Evolutionary conservation across 441 rosid species (phyloP), one percentile per base, ranked within the genome.

Genomic region (Euphorbia neoarborescens): DNA sequence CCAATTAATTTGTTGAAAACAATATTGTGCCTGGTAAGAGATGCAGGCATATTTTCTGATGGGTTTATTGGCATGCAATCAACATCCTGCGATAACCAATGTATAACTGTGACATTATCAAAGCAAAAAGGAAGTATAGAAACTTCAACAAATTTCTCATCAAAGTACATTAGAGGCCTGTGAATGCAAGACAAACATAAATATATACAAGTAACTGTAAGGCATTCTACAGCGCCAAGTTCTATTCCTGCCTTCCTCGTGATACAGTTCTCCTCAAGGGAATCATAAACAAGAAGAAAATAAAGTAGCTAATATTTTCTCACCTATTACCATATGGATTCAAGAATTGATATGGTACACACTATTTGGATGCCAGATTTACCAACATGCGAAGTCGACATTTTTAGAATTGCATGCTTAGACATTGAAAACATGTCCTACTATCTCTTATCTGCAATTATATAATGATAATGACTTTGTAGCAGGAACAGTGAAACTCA

Each of bases 1-100:
- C 79, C 80, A 34, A 87, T 57, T 57, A 79, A 84, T 77, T 58
- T 73, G 61, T 62, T 69, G 66, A 66, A 61, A 65, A 53, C 44
- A 61, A 58, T 20, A 69, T 68, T 69, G 61, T 84, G 91, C 77
- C 85, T 86, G 70, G 81, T 79, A 75, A 93, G 85, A 79, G 89
- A 84, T 73, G 88, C 95, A 8, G 97, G 98, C 89, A 96, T 81
- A 80, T 90, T 93, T 30, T 93, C 99, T 71, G 77, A 71, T 8
- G 93, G 88, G 81, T 91, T 87, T 76, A 76, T 71, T 78, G 98
- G 99, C 99, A 96, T 96, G 84, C 98, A 93, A 81, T 96, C 97
- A 82, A 90, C 85, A 83, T 96, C 99, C 99, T 96, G 91, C 84
- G 81, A 73, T 56, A 68, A 27, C 61, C 62, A 22, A 59, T 30